Base-by-base conservation (phyloP, 169 alveolate genomes). In the Cryptosporidium sp. region DNA sequence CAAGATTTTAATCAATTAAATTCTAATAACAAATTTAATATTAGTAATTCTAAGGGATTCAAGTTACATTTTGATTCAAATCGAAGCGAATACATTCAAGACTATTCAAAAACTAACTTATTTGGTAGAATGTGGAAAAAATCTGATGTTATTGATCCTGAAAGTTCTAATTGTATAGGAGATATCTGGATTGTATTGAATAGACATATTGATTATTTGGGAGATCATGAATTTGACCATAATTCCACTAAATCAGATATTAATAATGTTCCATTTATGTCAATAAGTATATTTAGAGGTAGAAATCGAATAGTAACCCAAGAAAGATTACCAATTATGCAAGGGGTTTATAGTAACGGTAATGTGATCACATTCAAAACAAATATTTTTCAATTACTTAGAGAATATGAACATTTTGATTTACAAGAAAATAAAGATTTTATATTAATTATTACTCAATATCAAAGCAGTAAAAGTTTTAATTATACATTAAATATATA, bases 311-410 rank as follows among this genome's bases (percentile, higher is more conserved):
- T 80, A 45, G 68, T 62, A 1, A 62, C 80, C 18, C 89, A 59
- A 21, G 89, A 80, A 41, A 55, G 75, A 18, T 18, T 62, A 21
- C 89, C 89, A 10, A 35, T 80, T 6, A 59, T 80, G 45, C 89
- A 80, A 62, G 89, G 89, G 6, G 43, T 80, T 3, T 80, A 80
- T 33, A 80, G 75, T 45, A 65, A 80, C 62, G 89, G 89, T n/a
- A 59, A 26, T 41, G 89, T 80, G 0, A 62, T 80, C 7, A 62
- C 43, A 23, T 65, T 41, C 35, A 80, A 65, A 43, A 59, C 69
- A 21, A 80, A 65, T 2, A 80, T 80, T 59, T 61, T 23, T 62
- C 61, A 62, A 29, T 37, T 62, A 23, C 14, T 80, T 2, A 59
- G 75, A 31, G 89, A 80, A 29, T 62, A 62, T 45, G 68, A 80